These are phyloP conservation scores for Colletotrichum neosansevieriae DNA, from an alignment of 2,329 filamentous ascomycete genomes.

Conservation along the genomic window DNA sequence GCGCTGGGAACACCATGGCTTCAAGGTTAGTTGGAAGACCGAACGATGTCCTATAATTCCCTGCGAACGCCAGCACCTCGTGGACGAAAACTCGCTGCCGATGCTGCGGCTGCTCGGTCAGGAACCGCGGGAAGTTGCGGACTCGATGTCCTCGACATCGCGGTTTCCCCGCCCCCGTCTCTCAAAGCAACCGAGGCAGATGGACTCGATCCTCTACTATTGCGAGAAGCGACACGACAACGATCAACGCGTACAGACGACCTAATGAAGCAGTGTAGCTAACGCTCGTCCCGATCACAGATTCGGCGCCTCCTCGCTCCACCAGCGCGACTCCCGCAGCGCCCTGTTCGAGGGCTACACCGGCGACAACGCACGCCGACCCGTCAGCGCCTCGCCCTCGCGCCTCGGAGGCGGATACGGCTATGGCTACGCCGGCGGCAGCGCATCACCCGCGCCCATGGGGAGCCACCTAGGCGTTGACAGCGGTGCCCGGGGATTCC, in stretches of 20 bases:
- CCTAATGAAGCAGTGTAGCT: background rate
- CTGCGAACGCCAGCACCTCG: no score
- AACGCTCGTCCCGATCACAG: constrained; percentile 52
- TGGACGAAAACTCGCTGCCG: no score
- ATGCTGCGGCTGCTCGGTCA: background rate
- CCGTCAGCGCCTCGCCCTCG: constrained; percentile 60
- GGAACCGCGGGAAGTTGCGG: background rate
- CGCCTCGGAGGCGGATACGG: constrained; percentile 64
- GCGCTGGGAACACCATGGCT: constrained; percentile 35
- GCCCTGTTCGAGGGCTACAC: constrained; percentile 83
- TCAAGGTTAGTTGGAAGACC: constrained; percentile 41
- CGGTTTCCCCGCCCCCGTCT: background rate
- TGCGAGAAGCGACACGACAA: background rate
- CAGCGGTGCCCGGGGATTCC: constrained; percentile 57
- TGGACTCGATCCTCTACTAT: background rate
- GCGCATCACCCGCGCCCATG: constrained; percentile 25
- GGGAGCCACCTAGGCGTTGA: constrained; percentile 48
- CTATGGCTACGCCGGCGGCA: constrained; percentile 52
- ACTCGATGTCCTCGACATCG: background rate
- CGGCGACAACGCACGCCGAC: constrained; percentile 56
- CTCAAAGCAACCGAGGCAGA: no score
- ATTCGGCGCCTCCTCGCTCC: constrained; percentile 76
- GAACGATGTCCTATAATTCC: background rate
- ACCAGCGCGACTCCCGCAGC: constrained; percentile 79
- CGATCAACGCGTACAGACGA: no score